A percentile compares a stretch with the other conserved stretches of the same genome.
These are phyloP conservation scores for Coix lacrymajobi DNA, from an alignment of 176 grass and related monocot genomes.

Conservation along the genomic window DNA sequence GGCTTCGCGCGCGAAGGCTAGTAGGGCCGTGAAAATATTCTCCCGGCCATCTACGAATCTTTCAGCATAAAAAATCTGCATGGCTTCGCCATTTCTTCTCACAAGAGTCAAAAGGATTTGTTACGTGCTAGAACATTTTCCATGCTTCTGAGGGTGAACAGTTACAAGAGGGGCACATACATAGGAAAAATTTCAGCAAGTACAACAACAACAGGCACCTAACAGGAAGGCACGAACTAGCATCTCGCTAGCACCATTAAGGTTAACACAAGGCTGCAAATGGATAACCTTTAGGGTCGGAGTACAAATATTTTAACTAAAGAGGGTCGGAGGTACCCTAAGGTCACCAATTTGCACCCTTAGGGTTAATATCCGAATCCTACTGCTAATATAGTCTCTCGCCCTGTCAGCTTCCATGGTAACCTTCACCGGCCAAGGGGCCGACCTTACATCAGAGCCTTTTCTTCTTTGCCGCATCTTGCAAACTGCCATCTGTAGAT, in stretches of 20 bases:
- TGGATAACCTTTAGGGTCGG: too few species aligned
- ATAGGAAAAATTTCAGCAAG: not conserved
- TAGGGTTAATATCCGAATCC: too few species aligned
- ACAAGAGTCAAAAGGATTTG: not conserved
- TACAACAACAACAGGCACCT: not conserved
- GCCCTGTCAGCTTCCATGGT: conserved; percentile 31
- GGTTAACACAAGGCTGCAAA: too few species aligned
- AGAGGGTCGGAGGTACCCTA: too few species aligned
- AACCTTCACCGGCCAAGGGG: conserved; percentile 26
- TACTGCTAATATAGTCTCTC: not conserved
- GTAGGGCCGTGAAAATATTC: too few species aligned
- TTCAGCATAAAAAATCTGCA: not conserved
- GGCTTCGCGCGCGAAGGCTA: not conserved
- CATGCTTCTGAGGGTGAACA: not conserved
- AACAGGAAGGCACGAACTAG: not conserved
- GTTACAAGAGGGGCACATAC: not conserved
- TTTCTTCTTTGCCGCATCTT: conserved; percentile 30
- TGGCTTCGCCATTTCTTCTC: not conserved
- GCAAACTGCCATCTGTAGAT: not conserved
- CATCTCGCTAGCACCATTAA: not conserved
- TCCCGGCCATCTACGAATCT: too few species aligned
- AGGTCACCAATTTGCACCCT: too few species aligned
- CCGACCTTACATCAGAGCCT: conserved; percentile 51
- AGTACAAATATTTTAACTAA: too few species aligned
- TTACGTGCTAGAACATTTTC: not conserved